These are phyloP conservation scores for Secale cereale DNA, from an alignment of 176 grass and related monocot species.

Conservation along the genomic window DNA sequence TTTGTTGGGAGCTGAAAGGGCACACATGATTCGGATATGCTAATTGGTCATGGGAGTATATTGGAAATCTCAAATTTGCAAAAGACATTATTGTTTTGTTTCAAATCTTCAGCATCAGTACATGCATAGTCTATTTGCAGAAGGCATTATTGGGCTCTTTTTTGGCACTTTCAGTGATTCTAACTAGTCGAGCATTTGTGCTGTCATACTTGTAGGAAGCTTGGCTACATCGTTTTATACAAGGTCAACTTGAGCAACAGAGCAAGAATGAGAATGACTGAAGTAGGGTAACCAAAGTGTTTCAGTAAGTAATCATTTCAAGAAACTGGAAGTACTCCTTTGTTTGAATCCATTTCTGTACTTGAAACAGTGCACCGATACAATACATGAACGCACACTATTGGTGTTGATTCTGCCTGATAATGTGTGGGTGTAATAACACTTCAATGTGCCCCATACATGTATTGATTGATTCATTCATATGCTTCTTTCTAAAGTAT, in stretches of 20 bases:
- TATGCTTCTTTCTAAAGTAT: no score
- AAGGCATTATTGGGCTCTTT: not conserved
- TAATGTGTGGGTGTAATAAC: not conserved
- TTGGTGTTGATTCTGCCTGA: not conserved
- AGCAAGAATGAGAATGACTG: not conserved
- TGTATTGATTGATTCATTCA: constrained; percentile 13
- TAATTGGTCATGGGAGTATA: not conserved
- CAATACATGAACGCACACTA: not conserved
- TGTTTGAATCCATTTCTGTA: not conserved
- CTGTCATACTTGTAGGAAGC: not conserved
- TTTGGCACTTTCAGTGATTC: not conserved
- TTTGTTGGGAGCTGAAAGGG: not conserved
- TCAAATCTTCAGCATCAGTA: not conserved
- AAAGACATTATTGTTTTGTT: not conserved
- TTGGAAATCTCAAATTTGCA: not conserved
- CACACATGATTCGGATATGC: not conserved
- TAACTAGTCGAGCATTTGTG: not conserved
- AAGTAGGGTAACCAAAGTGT: not conserved
- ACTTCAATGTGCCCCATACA: constrained; percentile 25
- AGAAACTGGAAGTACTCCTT: not conserved
- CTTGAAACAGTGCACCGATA: no score
- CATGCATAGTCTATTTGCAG: not conserved
- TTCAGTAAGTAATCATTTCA: constrained; percentile 6
- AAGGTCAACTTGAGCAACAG: not conserved
- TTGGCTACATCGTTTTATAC: not conserved